Evolutionary conservation across 257 asterid species (phyloP).

Genomic region (Solanum clarkiae): DNA sequence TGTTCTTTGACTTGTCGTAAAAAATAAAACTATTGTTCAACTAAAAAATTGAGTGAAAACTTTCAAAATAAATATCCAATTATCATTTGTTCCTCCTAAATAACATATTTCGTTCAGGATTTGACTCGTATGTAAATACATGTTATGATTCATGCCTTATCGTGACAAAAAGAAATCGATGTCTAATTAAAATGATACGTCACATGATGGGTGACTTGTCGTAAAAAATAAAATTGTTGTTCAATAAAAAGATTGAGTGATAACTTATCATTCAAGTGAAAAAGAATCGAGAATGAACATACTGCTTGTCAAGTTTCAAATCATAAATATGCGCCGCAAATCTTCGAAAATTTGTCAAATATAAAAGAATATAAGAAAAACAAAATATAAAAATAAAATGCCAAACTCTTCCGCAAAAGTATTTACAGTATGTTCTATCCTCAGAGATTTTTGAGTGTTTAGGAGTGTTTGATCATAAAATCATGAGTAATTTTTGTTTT

Average conservation of each 20-base stretch:
- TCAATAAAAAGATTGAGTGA: neutral
- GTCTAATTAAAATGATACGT: neutral
- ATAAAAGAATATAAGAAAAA: neutral
- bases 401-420: neutral
- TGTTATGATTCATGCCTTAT: too few relatives aligned
- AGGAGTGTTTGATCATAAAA: too few relatives aligned
- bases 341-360: neutral
- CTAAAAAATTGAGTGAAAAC: too few relatives aligned
- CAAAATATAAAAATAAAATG: neutral
- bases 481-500: neutral
- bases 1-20: too few relatives aligned
- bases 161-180: too few relatives aligned
- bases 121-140: too few relatives aligned
- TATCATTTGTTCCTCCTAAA: too few relatives aligned
- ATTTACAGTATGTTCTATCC: neutral
- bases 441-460: neutral
- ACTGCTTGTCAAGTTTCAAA: neutral
- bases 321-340: neutral
- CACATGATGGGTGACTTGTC: neutral
- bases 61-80: too few relatives aligned
- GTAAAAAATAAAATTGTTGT: neutral
- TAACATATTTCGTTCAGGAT: too few relatives aligned
- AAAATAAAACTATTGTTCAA: too few relatives aligned
- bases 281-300: neutral
- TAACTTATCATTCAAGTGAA: neutral